phyloP scores from a whole-genome alignment of 257 asterid genomes.

The Solanum paucissectum region DNA sequence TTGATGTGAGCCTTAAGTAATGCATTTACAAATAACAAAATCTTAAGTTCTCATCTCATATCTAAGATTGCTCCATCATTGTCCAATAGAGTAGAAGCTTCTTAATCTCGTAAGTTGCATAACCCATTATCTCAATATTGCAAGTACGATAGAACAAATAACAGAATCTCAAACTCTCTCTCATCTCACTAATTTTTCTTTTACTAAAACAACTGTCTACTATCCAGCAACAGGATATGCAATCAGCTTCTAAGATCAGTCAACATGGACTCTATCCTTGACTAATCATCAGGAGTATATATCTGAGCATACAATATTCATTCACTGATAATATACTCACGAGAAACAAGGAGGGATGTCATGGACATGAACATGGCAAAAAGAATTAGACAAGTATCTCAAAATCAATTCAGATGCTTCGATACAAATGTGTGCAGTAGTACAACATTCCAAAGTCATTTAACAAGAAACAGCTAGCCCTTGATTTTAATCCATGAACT shows the following conservation, averaged over 20 bases:
- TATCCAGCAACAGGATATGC: not conserved
- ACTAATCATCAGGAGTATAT: not conserved
- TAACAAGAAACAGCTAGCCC: not conserved
- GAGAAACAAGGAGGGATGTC: not conserved
- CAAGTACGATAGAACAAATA: not conserved
- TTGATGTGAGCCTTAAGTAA: not conserved
- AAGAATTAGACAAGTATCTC: not conserved
- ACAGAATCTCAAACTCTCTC: not conserved
- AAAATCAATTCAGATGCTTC: not conserved
- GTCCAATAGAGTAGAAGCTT: not conserved
- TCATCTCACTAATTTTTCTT: not conserved
- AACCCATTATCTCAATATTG: not conserved
- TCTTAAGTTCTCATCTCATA: not conserved
- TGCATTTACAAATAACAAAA: not conserved
- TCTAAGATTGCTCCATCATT: not conserved
- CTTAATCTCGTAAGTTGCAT: not conserved
- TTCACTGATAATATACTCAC: not conserved
- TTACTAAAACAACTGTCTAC: not conserved
- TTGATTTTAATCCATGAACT: not conserved
- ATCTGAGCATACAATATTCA: not conserved
- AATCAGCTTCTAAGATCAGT: not conserved
- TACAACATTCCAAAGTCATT: not conserved
- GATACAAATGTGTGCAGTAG: not conserved
- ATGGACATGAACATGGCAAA: not conserved
- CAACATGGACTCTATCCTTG: not conserved